Base-by-base conservation (phyloP, 306 rosid genomes). In the Malus fusca region DNA sequence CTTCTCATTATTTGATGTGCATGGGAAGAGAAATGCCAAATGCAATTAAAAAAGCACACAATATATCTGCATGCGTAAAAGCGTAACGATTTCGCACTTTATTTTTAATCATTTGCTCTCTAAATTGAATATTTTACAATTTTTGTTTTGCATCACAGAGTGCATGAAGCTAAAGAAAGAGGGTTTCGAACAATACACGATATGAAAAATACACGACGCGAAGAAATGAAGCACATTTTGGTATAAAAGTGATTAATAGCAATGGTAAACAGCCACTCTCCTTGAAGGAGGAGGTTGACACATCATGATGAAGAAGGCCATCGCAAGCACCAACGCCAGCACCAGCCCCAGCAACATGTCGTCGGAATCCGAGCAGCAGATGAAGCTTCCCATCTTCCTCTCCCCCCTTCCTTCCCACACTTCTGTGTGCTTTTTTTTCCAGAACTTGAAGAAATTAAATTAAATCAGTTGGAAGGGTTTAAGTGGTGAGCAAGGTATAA, bases 261-360 rank as follows among this genome's bases (percentile, higher is more conserved):
- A 86, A 66, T 28, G 79, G 81, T 66, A 81, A 22, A 84, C 46
- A 21, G 73, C 66, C 23, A 81, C 75, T 73, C 90, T 83, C 69
- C 75, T 79, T 10, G 35, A 75, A 25, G 78, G 85, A 33, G 52
- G 84, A 26, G 78, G 80, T 31, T 68, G 85, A 25, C 82, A 78
- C 25, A 76, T 0, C 25, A 76, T 0, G 48, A 73, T 31, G 28
- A 86, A 78, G 80, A 86, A 73, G 48, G 83, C 82, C 87, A 86
- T 81, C 14, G 79, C 86, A 28, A 84, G 55, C 46, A 79, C 77
- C 52, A 79, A 25, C 74, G 72, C 81, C 78, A 81, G 31, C 66
- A 79, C 66, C 81, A 81, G 18, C 30, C 86, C 88, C 58, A 81
- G 58, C 80, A 84, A 68, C 58, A 76, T 18, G 18, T 79, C 68